Percentiles rank a stretch among this genome's conserved stretches.
These are phyloP conservation scores for Trichoderma reesei DNA, from an alignment of 495 filamentous ascomycete species.

Conservation along the genomic window DNA sequence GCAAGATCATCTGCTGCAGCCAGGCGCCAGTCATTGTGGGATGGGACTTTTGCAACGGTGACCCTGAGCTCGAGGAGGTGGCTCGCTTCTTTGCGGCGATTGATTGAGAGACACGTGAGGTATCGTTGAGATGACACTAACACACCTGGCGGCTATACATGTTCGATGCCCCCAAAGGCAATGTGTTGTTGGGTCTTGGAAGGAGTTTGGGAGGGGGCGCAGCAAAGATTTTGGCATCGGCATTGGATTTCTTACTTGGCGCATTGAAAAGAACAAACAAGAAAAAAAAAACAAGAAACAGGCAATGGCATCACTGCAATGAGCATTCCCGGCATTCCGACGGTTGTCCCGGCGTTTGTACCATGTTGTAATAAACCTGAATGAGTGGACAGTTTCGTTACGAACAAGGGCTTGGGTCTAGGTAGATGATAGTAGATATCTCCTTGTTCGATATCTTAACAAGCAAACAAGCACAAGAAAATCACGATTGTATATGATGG, in stretches of 20 bases:
- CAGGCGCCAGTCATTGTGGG: conserved; percentile 87
- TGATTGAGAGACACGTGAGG: conserved; percentile 14
- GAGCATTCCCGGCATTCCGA: neutral
- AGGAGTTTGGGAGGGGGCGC: neutral
- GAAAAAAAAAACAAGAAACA: no score
- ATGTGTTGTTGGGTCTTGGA: neutral
- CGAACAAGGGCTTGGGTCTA: neutral
- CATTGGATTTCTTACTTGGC: neutral
- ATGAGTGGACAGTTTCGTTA: neutral
- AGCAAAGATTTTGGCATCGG: neutral
- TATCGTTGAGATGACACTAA: neutral
- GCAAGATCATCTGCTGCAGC: conserved; percentile 88
- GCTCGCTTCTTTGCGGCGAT: conserved; percentile 65
- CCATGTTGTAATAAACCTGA: neutral
- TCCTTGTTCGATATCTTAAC: neutral
- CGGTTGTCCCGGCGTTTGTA: neutral
- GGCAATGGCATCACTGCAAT: neutral
- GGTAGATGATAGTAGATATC: neutral
- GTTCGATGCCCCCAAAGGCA: neutral
- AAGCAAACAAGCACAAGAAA: no score
- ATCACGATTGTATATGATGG: no score
- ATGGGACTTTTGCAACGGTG: conserved; percentile 95
- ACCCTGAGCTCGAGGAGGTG: conserved; percentile 71
- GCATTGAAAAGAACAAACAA: no score
- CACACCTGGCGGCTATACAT: neutral